A percentile compares a stretch with the other conserved stretches of the same genome.
Evolutionary conservation across 2,329 filamentous ascomycete genomes (phyloP).

Genomic region (Bipolaris victoriae): DNA sequence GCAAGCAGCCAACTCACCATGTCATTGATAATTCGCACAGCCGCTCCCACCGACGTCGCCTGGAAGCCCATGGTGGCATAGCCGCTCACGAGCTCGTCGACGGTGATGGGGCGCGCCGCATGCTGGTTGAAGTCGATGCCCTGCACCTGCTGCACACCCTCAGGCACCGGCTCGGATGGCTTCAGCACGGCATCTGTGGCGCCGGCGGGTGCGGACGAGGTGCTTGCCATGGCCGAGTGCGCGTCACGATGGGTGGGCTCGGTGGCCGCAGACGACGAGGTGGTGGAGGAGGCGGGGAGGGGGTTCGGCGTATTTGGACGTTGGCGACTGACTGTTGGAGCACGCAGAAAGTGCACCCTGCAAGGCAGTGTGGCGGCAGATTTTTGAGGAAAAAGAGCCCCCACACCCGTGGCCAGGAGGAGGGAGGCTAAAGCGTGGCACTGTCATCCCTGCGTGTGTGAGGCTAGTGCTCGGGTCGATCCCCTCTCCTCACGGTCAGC

Average conservation of each 20-base stretch:
- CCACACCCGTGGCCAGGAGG: slow-evolving; percentile 15
- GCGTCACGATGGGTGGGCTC: slow-evolving; percentile 1
- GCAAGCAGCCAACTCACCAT: slow-evolving; percentile 69
- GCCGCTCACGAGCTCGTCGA: slow-evolving; percentile 78
- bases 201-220: slow-evolving; percentile 48
- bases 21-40: slow-evolving; percentile 88
- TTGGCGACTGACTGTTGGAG: slow-evolving; percentile 5
- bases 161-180: slow-evolving; percentile 80
- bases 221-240: slow-evolving; percentile 12
- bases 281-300: not conserved
- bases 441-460: slow-evolving; percentile 8
- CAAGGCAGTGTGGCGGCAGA: slow-evolving; percentile 19
- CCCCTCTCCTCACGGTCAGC: slow-evolving; percentile 3
- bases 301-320: slow-evolving; percentile 6
- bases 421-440: slow-evolving; percentile 13
- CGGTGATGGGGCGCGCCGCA: slow-evolving; percentile 76
- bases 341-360: slow-evolving; percentile 3
- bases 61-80: slow-evolving; percentile 90
- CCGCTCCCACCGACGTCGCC: slow-evolving; percentile 80
- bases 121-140: slow-evolving; percentile 92
- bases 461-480: slow-evolving; percentile 20
- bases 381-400: slow-evolving; percentile 17
- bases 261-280: not conserved
- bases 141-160: slow-evolving; percentile 78
- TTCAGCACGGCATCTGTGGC: slow-evolving; percentile 82